Evolutionary conservation across 1,284 basidiomycete genomes (phyloP).

Genomic region (Wallemia mellicola): DNA sequence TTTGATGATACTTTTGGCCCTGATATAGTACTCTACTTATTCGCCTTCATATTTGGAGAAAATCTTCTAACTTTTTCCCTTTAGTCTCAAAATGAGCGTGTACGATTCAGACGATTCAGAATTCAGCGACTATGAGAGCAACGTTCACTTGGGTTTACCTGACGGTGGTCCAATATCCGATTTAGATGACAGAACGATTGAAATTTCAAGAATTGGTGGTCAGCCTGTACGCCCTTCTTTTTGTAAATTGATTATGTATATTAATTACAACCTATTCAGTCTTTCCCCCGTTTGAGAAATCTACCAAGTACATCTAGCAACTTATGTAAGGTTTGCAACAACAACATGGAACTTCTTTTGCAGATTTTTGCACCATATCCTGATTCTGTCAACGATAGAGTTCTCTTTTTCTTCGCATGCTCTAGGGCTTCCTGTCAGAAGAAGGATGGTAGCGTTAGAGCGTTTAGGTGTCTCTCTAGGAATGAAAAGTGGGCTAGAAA

Average conservation of each 20-base stretch:
- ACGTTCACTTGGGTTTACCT: constrained; percentile 40
- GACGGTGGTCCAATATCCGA: constrained; percentile 30
- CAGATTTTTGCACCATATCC: constrained; percentile 66
- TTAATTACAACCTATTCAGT: constrained; percentile 5
- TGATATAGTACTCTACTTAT: not conserved
- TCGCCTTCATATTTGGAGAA: too few species aligned
- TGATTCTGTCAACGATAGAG: constrained; percentile 43
- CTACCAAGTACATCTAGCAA: constrained; percentile 13
- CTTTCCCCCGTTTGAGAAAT: constrained; percentile 12
- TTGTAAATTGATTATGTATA: constrained; percentile 11
- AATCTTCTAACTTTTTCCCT: too few species aligned
- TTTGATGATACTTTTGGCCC: not conserved
- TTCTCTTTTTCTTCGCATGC: constrained; percentile 51
- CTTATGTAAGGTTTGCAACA: constrained; percentile 32
- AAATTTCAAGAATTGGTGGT: constrained; percentile 55
- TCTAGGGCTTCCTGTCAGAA: constrained; percentile 32
- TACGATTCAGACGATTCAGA: constrained; percentile 14
- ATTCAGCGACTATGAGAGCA: constrained; percentile 27
- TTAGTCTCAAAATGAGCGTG: not conserved
- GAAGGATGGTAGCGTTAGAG: constrained; percentile 38
- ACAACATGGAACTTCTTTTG: constrained; percentile 41
- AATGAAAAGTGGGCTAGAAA: constrained; percentile 41
- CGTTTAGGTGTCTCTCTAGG: constrained; percentile 37
- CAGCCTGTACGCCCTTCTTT: constrained; percentile 34
- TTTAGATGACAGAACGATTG: constrained; percentile 31